Base-by-base conservation (phyloP, 2,329 filamentous ascomycete genomes). In the Fusarium torreyae region DNA sequence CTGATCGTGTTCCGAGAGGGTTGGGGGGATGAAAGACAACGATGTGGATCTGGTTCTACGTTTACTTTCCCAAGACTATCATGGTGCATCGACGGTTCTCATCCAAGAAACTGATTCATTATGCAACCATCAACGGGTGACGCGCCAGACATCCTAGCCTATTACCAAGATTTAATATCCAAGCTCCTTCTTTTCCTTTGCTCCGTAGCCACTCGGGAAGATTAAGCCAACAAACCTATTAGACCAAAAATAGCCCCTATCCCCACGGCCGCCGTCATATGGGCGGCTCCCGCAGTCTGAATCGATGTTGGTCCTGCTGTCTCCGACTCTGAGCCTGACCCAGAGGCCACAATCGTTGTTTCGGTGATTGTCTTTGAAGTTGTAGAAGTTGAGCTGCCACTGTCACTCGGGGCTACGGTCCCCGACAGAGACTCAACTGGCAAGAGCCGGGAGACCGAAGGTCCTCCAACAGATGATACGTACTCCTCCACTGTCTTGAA, bases 161-260 rank as follows among this genome's bases (percentile, higher is more conserved):
- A 52, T 58, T 51, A 44, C 38, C 55, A 63, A 52, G 58, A 55
- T 64, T 64, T 51, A 66, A 57, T 50, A 7, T 58, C 39, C 59
- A 22, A 42, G 26, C 22, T 34, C 31, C 11, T 26, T 57, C 24
- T 26, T 26, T 39, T 58, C 40, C 50, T 7, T 11, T 52, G 15
- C n/a, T 51, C 39, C 56, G 18, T 18, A 44, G 22, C 45, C 49
- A 14, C 46, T 34, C 34, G 24, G 50, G n/a, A 38, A 13, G 49
- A 46, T 73, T 51, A 75, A 53, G 46, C 69, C 55, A 74, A 65
- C n/a, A 74, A 50, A 31, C 61, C 68, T 62, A 75, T 63, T 33
- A 75, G 36, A 43, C 72, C 73, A 43, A 75, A 43, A 20, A 75
- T 38, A 46, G 65, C 73, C 38, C 73, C 68, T 50, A 75, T 61